phyloP scores from a whole-genome alignment of 108 stramenopile species.

The Fragilaria crotonensis region DNA sequence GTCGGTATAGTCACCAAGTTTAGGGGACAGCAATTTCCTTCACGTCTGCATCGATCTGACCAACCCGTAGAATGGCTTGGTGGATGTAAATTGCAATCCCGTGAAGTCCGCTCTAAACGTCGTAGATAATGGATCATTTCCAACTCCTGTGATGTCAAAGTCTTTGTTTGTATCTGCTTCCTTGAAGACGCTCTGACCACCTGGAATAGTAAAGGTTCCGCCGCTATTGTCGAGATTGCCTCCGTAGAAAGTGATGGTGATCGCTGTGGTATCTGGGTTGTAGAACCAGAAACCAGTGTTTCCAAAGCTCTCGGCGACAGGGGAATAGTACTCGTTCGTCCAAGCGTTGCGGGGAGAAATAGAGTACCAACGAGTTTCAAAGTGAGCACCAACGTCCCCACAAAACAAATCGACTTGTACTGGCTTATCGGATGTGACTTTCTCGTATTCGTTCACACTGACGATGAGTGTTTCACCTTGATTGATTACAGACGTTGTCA shows the following conservation, averaged over 20 bases:
- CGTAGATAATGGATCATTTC: neutral
- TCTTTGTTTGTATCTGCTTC: neutral
- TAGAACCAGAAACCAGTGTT: neutral
- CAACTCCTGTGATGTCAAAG: conserved; percentile 2
- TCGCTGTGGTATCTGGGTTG: neutral
- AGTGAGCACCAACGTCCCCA: conserved; percentile 17
- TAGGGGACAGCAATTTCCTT: too few species aligned
- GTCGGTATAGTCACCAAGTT: neutral
- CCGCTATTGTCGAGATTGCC: neutral
- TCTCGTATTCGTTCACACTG: neutral
- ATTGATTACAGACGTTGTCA: conserved; percentile 1
- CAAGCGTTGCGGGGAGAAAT: conserved; percentile 8
- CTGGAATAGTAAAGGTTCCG: neutral
- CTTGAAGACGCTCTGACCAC: neutral
- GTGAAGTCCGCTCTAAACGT: neutral
- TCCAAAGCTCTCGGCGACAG: conserved; percentile 14
- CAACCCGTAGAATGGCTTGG: conserved; percentile 1
- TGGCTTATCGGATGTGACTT: neutral
- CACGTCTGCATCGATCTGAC: conserved; percentile 3
- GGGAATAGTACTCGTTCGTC: conserved; percentile 9
- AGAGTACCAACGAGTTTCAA: conserved; percentile 19
- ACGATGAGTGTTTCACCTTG: neutral
- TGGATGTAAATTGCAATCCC: conserved; percentile 2
- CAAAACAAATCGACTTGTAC: conserved; percentile 19
- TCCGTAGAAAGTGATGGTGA: conserved; percentile 1